Evolutionary conservation across 2,329 filamentous ascomycete genomes (phyloP).

Genomic region (Penicillium sp.): DNA sequence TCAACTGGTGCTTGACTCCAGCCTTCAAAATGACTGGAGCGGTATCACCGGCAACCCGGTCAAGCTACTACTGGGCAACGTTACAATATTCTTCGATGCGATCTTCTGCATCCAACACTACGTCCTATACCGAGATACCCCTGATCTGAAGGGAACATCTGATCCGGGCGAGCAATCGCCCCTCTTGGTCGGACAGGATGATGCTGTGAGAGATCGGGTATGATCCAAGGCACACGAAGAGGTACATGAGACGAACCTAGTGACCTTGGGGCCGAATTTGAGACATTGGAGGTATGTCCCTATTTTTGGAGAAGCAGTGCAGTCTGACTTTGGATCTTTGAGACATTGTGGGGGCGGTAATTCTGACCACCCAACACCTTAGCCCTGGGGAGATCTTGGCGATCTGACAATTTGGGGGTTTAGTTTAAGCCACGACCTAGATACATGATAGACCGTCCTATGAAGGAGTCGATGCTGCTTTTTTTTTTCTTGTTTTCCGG

Average conservation of each 20-base stretch:
- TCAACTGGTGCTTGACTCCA: constrained; percentile 82
- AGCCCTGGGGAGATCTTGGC: not conserved
- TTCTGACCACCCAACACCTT: not conserved
- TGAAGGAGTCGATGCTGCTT: not conserved
- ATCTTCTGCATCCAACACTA: constrained; percentile 90
- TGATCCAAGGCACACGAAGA: not conserved
- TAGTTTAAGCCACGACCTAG: not conserved
- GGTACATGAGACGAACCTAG: not conserved
- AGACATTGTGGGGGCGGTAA: constrained; percentile 16
- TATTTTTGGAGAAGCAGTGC: constrained; percentile 14
- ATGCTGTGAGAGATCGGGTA: not conserved
- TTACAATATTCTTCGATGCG: constrained; percentile 80
- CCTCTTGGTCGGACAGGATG: constrained; percentile 24
- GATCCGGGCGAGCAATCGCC: constrained; percentile 27
- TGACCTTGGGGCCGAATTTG: constrained; percentile 10
- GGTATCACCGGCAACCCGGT: constrained; percentile 88
- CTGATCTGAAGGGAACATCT: constrained; percentile 16
- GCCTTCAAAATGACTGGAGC: constrained; percentile 80
- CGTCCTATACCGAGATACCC: constrained; percentile 60
- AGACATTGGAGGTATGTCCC: constrained; percentile 12
- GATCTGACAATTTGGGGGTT: not conserved
- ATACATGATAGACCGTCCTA: constrained; percentile 1
- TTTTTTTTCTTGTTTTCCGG: not conserved
- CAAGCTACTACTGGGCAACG: constrained; percentile 81
- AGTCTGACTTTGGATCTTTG: constrained; percentile 1